phyloP scores from a whole-genome alignment of 2,329 filamentous ascomycete species.

The Fusarium ramigenum region DNA sequence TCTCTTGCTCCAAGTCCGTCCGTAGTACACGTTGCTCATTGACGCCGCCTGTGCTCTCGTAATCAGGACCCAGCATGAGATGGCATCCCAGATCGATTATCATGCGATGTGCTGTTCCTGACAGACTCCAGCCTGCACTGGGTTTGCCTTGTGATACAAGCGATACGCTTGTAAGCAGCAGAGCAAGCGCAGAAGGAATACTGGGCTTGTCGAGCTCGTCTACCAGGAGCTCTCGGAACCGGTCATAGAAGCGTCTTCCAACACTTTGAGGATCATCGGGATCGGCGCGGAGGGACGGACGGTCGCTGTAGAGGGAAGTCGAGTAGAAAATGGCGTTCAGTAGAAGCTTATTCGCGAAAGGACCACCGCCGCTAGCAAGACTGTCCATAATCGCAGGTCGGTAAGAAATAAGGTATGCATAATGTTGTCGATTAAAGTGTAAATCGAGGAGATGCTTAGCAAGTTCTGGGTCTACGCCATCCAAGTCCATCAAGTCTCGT shows the following conservation, averaged over 20 bases:
- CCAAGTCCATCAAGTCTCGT: conserved; percentile 46
- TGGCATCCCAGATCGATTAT: conserved; percentile 51
- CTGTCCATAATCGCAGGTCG: conserved; percentile 53
- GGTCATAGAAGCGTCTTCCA: conserved; percentile 50
- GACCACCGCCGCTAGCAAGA: conserved; percentile 47
- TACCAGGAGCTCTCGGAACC: conserved; percentile 49
- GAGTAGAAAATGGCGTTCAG: conserved; percentile 54
- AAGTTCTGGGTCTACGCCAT: conserved; percentile 47
- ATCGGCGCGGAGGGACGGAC: conserved; percentile 46
- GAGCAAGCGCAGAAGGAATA: conserved; percentile 50
- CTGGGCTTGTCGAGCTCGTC: conserved; percentile 48
- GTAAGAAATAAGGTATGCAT: conserved; percentile 51
- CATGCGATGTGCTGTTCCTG: conserved; percentile 52
- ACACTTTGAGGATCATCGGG: conserved; percentile 48
- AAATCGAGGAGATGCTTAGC: conserved; percentile 51
- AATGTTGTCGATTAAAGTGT: conserved; percentile 51
- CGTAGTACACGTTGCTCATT: conserved; percentile 41
- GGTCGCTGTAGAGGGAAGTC: conserved; percentile 51
- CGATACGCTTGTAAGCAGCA: conserved; percentile 47
- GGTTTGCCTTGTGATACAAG: conserved; percentile 47
- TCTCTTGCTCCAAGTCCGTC: conserved; percentile 46
- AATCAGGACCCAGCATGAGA: conserved; percentile 44
- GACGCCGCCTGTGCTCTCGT: conserved; percentile 39
- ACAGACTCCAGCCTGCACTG: conserved; percentile 50
- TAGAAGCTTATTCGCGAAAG: conserved; percentile 50